A percentile compares a stretch with the other conserved stretches of the same genome.
Evolutionary conservation across 2,329 filamentous ascomycete species (phyloP).

Genomic region (Stromatinia cepivora): DNA sequence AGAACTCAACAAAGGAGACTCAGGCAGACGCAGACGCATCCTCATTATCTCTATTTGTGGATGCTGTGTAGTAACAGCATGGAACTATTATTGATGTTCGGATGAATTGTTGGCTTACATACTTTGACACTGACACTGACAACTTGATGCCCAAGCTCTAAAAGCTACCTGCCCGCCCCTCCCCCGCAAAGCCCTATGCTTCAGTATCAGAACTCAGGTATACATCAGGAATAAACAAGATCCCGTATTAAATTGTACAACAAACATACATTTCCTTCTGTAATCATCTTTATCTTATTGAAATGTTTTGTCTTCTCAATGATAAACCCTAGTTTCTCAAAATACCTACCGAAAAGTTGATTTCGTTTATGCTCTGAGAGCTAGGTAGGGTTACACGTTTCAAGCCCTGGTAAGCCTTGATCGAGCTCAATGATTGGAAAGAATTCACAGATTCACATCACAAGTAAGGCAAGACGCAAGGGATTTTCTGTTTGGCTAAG

Average conservation of each 20-base stretch:
- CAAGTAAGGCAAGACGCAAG: neutral
- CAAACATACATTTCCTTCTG: neutral
- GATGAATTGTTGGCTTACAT: neutral
- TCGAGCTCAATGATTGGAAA: neutral
- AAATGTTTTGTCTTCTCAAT: neutral
- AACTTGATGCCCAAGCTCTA: neutral
- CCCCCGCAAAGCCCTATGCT: conserved; percentile 8
- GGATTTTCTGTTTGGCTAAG: conserved; percentile 15
- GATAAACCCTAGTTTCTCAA: neutral
- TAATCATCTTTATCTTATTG: neutral
- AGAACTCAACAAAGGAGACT: conserved; percentile 35
- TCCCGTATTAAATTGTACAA: neutral
- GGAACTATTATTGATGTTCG: neutral
- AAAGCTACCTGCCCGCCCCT: conserved; percentile 3
- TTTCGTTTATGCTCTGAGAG: no score
- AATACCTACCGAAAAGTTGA: neutral
- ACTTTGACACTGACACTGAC: neutral
- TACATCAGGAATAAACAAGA: neutral
- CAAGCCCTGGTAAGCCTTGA: neutral
- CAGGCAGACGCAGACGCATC: conserved; percentile 32
- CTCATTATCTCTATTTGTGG: conserved; percentile 32
- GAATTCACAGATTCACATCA: neutral
- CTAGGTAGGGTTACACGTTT: neutral
- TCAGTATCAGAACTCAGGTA: neutral
- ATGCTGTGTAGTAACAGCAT: conserved; percentile 3